Percentiles rank a stretch among this genome's conserved stretches.
These are phyloP conservation scores for Bassia scoparia DNA, from an alignment of 148 eudicot species.

Conservation along the genomic window DNA sequence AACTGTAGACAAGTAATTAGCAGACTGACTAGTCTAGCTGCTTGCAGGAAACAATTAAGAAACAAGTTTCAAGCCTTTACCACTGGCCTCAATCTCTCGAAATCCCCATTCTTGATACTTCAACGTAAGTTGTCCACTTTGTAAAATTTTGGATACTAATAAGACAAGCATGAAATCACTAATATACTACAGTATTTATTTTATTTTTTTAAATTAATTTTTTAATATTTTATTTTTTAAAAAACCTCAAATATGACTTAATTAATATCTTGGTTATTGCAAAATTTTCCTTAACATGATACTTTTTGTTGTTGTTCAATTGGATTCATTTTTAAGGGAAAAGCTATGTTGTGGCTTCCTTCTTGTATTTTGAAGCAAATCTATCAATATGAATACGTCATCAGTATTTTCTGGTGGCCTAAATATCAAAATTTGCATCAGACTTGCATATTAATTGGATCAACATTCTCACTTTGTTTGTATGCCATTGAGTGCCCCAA, in stretches of 20 bases:
- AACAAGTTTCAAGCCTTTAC: conserved; percentile 72
- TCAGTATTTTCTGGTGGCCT: conserved; percentile 2
- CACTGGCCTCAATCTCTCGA: conserved; percentile 85
- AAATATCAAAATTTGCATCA: neutral
- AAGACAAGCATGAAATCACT: neutral
- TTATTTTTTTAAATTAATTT: neutral
- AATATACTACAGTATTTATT: too few relatives aligned
- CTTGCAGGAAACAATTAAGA: conserved; percentile 70
- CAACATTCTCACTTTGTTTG: neutral
- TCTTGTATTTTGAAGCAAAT: neutral
- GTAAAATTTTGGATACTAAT: neutral
- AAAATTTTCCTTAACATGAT: neutral
- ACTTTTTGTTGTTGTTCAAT: neutral
- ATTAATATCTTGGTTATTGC: neutral
- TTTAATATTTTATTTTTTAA: too few relatives aligned
- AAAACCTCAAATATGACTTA: neutral
- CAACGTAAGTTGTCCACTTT: conserved; percentile 43
- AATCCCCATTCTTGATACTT: conserved; percentile 73
- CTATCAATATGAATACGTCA: neutral
- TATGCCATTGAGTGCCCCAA: neutral
- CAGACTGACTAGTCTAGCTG: conserved; percentile 15
- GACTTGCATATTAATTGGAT: neutral
- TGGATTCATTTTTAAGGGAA: neutral
- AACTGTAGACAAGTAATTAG: conserved; percentile 3
- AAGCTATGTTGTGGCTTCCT: neutral